Conservation (phyloP, 768 basidiomycete species). For the Hygrophorus pudorinus region DNA sequence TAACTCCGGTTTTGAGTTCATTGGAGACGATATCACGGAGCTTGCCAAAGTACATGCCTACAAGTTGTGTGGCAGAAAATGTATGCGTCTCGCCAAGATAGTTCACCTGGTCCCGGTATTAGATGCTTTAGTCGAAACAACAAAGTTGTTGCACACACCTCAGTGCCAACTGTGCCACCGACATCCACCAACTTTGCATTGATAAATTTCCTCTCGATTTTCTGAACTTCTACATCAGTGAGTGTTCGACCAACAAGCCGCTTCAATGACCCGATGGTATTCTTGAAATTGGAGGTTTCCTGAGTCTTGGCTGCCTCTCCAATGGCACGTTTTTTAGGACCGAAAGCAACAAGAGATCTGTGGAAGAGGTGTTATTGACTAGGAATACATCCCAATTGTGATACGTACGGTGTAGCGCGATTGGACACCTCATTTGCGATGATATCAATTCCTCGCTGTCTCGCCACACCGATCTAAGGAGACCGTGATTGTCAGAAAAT, state of each 20-base stretch:
- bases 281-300: conserved; percentile 96
- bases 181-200: conserved; percentile 82
- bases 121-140: conserved; percentile 2
- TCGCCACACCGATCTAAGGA: conserved; percentile 82
- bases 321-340: conserved; percentile 80
- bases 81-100: conserved; percentile 73
- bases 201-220: conserved; percentile 85
- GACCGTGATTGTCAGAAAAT: conserved; percentile 5
- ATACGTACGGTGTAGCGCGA: conserved; percentile 84
- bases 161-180: conserved; percentile 70
- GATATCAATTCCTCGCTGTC: conserved; percentile 96
- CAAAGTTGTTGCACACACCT: conserved; percentile 43
- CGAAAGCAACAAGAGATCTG: conserved; percentile 93
- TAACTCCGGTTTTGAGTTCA: conserved; percentile 81
- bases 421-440: conserved; percentile 98
- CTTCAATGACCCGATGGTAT: conserved; percentile 91
- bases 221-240: conserved; percentile 70
- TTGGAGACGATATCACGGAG: conserved; percentile 76
- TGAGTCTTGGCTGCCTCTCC: conserved; percentile 96
- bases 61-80: conserved; percentile 86
- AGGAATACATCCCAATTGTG: not conserved
- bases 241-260: conserved; percentile 78
- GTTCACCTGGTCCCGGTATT: conserved; percentile 49
- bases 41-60: conserved; percentile 86
- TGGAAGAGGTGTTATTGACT: not conserved